A percentile compares a stretch with the other conserved stretches of the same genome.
Conservation (phyloP, 1,284 basidiomycete genomes). For the Leccinum fuscescens region DNA sequence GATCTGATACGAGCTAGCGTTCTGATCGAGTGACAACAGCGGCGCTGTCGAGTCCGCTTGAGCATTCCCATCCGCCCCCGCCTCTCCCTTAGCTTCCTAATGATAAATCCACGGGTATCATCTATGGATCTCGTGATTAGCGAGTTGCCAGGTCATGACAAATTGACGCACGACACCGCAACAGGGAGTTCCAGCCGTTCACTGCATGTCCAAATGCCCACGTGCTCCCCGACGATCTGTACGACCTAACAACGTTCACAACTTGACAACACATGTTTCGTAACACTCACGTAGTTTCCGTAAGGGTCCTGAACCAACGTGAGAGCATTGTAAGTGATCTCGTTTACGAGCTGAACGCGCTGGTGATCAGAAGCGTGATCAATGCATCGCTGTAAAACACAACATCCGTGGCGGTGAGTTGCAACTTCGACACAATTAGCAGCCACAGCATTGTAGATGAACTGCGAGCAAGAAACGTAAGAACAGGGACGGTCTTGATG, state of each 20-base stretch:
- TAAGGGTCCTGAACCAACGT: conserved; percentile 99
- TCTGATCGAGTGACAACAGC: too few species aligned
- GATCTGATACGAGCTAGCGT: too few species aligned
- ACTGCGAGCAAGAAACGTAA: conserved; percentile 46
- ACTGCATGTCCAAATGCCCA: too few species aligned
- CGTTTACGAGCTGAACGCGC: conserved; percentile 94
- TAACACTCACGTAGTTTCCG: conserved; percentile 80
- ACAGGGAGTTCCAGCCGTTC: too few species aligned
- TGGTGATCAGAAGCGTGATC: conserved; percentile 97
- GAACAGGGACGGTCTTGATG: neutral
- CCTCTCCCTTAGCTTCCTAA: too few species aligned
- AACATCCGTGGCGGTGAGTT: conserved; percentile 98
- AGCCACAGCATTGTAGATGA: conserved; percentile 99
- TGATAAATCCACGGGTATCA: too few species aligned
- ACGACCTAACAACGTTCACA: conserved; percentile 32
- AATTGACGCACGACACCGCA: too few species aligned
- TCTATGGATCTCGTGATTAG: too few species aligned
- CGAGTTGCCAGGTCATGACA: too few species aligned
- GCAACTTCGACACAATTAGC: conserved; percentile 99
- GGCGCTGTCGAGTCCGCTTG: too few species aligned
- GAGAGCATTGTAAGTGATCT: conserved; percentile 98
- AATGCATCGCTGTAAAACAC: conserved; percentile 97
- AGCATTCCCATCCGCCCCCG: too few species aligned
- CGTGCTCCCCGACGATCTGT: too few species aligned
- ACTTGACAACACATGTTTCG: conserved; percentile 47